Percentiles rank a stretch among this genome's conserved stretches.
Conservation (phyloP, 2,329 filamentous ascomycete species). For the Neonectria ditissima region DNA sequence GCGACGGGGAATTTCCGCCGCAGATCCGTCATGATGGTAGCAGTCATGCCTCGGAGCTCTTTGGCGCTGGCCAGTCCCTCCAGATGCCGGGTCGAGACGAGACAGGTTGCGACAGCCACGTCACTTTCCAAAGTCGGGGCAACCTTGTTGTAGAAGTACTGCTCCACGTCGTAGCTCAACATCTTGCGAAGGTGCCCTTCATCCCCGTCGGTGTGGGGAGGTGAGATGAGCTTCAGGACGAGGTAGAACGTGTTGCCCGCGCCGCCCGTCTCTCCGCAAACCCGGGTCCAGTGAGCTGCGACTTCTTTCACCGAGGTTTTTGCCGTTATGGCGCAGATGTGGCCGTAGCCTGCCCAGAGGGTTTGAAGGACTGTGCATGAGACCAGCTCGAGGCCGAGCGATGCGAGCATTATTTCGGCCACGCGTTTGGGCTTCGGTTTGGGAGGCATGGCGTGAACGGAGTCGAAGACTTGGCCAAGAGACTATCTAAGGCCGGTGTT, state of each 20-base stretch:
- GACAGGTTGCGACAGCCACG: slow-evolving; percentile 62
- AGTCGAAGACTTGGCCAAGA: no score
- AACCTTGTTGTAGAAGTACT: slow-evolving; percentile 71
- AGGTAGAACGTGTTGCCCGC: slow-evolving; percentile 51
- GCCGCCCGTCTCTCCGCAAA: slow-evolving; percentile 23
- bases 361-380: slow-evolving; percentile 55
- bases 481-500: neutral
- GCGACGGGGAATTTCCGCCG: slow-evolving; percentile 65
- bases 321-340: slow-evolving; percentile 67
- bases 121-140: slow-evolving; percentile 59
- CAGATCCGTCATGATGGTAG: slow-evolving; percentile 70
- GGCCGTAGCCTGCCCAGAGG: slow-evolving; percentile 65
- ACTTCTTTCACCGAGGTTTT: slow-evolving; percentile 44
- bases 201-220: slow-evolving; percentile 53
- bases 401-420: slow-evolving; percentile 55
- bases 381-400: slow-evolving; percentile 54
- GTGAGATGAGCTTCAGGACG: slow-evolving; percentile 71
- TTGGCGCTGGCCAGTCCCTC: slow-evolving; percentile 37
- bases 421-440: slow-evolving; percentile 40
- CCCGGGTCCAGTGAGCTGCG: slow-evolving; percentile 22
- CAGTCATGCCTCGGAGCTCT: slow-evolving; percentile 56
- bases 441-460: slow-evolving; percentile 6
- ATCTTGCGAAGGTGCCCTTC: slow-evolving; percentile 75
- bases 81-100: slow-evolving; percentile 57
- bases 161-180: slow-evolving; percentile 75